Evolutionary conservation across 164 flowering plant genomes (phyloP), one percentile per base, ranked within the genome.

Genomic region (Aristolochia fimbriata): DNA sequence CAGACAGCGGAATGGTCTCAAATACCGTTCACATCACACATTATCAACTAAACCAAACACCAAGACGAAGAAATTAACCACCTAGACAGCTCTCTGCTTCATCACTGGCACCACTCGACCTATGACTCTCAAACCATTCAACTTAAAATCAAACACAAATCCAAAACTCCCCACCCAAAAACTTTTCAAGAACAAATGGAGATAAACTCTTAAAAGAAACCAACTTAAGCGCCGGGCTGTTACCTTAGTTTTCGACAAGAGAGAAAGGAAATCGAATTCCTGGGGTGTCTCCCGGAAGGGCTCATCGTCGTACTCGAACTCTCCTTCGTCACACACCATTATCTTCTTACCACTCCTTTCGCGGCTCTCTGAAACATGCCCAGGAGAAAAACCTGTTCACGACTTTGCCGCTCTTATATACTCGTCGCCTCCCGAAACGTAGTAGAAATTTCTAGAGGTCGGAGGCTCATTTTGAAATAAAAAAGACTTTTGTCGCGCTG

Each of bases 321-420:
- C 57, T 54, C 23, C 60, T 19, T 66, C 64, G 12, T 71, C 70
- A 70, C 74, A 71, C 53, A 49, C 55, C 74, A 71, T 70, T 55
- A 10, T 37, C 43, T 37, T 37, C 8, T 37, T 6, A 37, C 4
- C 3, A 27, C 9, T 37, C 12, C 43, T 37, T 7, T 31, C 7
- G 5, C 37, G 7, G 37, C 43, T 37, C 43, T 37, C 43, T 7
- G 43, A 31, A 31, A 37, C 43, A 37, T 1, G 43, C 10, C 43
- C 11, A 3, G 43, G 12, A 37, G 1, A 0, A 37, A 27, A 5
- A 5, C 30, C 43, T 3, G 10, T 7, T 37, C 1, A 6, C 4
- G 12, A 10, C 0, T 5, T 37, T 37, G 11, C 43, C 10, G 43
- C 10, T 37, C 8, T 6, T 37, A 27, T 27, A 27, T 31, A 31